Conservation (phyloP, 306 rosid genomes). For the Canavalia ensiformis region DNA sequence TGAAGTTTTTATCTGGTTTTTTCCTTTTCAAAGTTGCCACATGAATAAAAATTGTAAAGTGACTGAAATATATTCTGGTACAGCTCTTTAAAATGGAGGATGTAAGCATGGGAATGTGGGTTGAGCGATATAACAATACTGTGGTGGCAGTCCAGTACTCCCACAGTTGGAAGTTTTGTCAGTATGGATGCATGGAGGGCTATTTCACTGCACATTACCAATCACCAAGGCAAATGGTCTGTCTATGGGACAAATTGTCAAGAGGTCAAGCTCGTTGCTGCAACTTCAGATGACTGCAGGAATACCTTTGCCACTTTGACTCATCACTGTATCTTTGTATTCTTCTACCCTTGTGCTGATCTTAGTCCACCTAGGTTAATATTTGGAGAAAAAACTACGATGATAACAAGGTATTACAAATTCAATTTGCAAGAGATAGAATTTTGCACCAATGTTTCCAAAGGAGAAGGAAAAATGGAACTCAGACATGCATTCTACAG, state of each 20-base stretch:
- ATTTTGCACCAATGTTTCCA: constrained; percentile 10
- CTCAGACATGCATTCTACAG: constrained; percentile 26
- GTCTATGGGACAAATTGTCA: constrained; percentile 90
- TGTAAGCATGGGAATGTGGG: constrained; percentile 99
- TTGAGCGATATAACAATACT: constrained; percentile 72
- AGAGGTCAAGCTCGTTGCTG: constrained; percentile 87
- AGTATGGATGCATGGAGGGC: constrained; percentile 90
- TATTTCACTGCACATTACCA: constrained; percentile 99
- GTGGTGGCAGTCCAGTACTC: constrained; percentile 72
- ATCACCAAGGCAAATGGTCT: constrained; percentile 96
- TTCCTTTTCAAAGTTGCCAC: neutral
- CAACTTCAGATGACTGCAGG: constrained; percentile 74
- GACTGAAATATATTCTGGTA: constrained; percentile 41
- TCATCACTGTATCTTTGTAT: constrained; percentile 30
- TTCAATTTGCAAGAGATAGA: constrained; percentile 33
- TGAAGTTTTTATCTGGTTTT: constrained; percentile 27
- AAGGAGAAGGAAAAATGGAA: neutral
- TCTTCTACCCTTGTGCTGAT: constrained; percentile 21
- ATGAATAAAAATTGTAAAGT: neutral
- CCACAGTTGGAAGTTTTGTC: constrained; percentile 98
- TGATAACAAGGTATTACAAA: neutral
- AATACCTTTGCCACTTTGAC: neutral
- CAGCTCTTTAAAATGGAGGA: constrained; percentile 99
- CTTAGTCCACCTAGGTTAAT: constrained; percentile 29
- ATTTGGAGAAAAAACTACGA: constrained; percentile 6